phyloP scores from a whole-genome alignment of 768 basidiomycete species.

The Multifurca ochricompacta region DNA sequence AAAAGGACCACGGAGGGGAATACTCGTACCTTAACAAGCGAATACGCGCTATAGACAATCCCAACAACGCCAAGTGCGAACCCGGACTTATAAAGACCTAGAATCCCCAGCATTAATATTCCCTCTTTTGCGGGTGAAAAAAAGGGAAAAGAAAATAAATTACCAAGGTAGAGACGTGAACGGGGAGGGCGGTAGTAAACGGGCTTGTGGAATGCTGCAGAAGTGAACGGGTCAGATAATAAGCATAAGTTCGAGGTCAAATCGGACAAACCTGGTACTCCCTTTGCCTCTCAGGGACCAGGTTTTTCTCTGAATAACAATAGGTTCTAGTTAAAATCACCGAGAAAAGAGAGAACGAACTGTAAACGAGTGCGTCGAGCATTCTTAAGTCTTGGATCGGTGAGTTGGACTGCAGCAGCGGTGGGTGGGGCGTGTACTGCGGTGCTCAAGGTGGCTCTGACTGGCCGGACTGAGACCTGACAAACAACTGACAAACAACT shows the following conservation, averaged over 20 bases:
- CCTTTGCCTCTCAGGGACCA: slow-evolving; percentile 57
- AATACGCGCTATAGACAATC: slow-evolving; percentile 42
- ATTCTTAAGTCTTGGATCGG: slow-evolving; percentile 27
- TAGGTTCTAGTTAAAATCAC: background rate
- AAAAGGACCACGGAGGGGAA: too few species aligned
- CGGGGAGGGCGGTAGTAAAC: slow-evolving; percentile 56
- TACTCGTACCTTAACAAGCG: slow-evolving; percentile 34
- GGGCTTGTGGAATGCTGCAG: slow-evolving; percentile 34
- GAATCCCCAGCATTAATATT: slow-evolving; percentile 5
- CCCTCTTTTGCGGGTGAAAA: background rate
- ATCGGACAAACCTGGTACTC: slow-evolving; percentile 48
- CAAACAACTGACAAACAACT: slow-evolving; percentile 16
- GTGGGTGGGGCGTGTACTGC: too few species aligned
- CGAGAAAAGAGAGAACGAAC: slow-evolving; percentile 33
- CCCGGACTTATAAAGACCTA: slow-evolving; percentile 48
- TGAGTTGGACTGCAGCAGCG: too few species aligned
- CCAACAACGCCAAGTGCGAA: slow-evolving; percentile 50
- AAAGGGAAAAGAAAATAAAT: slow-evolving; percentile 20
- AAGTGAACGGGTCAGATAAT: background rate
- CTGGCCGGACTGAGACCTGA: too few species aligned
- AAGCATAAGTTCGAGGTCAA: background rate
- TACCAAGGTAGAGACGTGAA: slow-evolving; percentile 58
- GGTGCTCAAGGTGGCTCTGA: slow-evolving; percentile 7
- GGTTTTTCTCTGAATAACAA: slow-evolving; percentile 49
- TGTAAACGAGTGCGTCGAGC: slow-evolving; percentile 57